Percentiles rank a stretch among this genome's conserved stretches.
Evolutionary conservation across 106 monocot species (phyloP).

Genomic region (Apostasia shenzhenica): DNA sequence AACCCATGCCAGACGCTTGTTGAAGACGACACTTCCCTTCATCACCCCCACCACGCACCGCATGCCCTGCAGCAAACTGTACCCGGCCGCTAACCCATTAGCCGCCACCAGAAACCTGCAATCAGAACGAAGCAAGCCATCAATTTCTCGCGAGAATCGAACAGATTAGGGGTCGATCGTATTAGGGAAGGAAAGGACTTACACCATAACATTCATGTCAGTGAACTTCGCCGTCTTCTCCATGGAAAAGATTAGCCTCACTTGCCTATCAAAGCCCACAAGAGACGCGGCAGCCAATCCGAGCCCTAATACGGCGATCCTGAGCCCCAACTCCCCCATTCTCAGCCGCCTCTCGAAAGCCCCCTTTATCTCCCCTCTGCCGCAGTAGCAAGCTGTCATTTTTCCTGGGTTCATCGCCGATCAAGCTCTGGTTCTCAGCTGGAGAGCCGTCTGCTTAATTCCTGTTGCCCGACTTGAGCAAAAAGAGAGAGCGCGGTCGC

Average conservation of each 20-base stretch:
- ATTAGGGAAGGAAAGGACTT: conserved; percentile 5
- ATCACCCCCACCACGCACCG: conserved; percentile 52
- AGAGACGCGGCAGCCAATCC: conserved; percentile 50
- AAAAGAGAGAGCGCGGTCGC: too few species aligned
- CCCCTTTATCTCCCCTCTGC: conserved; percentile 22
- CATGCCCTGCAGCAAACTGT: conserved; percentile 62
- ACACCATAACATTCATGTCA: conserved; percentile 85
- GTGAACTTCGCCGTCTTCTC: conserved; percentile 87
- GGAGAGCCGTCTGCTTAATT: too few species aligned
- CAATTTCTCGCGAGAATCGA: not conserved
- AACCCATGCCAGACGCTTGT: too few species aligned
- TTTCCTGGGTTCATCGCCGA: too few species aligned
- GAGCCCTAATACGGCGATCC: conserved; percentile 37
- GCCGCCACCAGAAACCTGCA: conserved; percentile 74
- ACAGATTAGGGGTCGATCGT: too few species aligned
- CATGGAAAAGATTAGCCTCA: conserved; percentile 63
- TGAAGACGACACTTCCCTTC: conserved; percentile 11
- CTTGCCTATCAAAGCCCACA: conserved; percentile 51
- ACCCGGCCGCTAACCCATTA: conserved; percentile 63
- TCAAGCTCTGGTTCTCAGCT: too few species aligned
- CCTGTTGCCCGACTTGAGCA: too few species aligned
- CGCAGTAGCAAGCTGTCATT: too few species aligned
- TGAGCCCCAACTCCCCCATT: conserved; percentile 58
- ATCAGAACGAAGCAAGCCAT: not conserved
- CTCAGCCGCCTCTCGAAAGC: conserved; percentile 48